Base-by-base conservation (phyloP, 2,329 filamentous ascomycete species). In the Aspergillus sp. region DNA sequence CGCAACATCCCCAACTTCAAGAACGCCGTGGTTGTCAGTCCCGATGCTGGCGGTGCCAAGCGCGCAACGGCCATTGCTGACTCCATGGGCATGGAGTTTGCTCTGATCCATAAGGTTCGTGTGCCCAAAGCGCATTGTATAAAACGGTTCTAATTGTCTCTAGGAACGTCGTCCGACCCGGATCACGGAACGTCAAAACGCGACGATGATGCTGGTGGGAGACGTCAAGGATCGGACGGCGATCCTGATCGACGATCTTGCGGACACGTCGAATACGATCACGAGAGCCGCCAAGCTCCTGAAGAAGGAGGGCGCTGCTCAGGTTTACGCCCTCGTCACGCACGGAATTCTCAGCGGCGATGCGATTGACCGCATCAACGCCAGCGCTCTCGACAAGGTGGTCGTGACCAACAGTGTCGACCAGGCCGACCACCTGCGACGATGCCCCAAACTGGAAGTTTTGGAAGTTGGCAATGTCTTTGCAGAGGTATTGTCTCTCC, bases 181-280 rank as follows among this genome's bases (percentile, higher is more conserved):
- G 68, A 93, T 96, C 75, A 91, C 85, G 59, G 91, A 96, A 74
- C 88, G 91, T 53, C 91, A 87, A 66, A 87, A 88, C 69, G 85
- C 85, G 22, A 94, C 91, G 61, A 96, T 97, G 91, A 95, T 96
- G 90, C 83, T 97, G 46, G 93, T 97, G 45, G 93, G 93, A 63
- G 87, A 96, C 72, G 91, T 97, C 57, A 83, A 84, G 56, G 87
- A 90, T 67, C 88, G 90, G 65, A 89, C 90, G 55, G 91, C 92
- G 66, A 96, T 99, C 69, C 82, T 99, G 61, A 87, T 99, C 64
- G 95, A 99, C 75, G 95, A 99, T 75, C 82, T 99, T 69, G 91
- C 91, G 20, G 95, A 99, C 75, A 99, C 95, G 1, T 95, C 90
- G 57, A 98, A 98, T 79, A 99, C 95, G 42, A 96, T 98, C 69